Percentiles rank a stretch among this genome's conserved stretches.
Evolutionary conservation across 2,329 filamentous ascomycete genomes (phyloP).

Genomic region (Sphaerostilbella broomeana): DNA sequence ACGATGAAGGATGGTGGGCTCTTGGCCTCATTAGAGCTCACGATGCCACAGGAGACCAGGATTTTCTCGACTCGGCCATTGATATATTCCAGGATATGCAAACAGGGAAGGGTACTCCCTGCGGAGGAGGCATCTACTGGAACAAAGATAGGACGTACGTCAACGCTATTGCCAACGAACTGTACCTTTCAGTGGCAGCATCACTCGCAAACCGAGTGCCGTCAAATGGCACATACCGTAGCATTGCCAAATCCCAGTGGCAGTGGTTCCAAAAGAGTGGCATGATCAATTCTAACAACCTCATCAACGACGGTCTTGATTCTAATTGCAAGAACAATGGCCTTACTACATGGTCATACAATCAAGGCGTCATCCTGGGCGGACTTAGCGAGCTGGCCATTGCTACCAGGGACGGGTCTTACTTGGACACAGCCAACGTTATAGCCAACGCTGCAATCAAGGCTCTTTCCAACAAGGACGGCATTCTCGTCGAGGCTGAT

Average conservation of each 20-base stretch:
- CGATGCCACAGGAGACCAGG: conserved; percentile 44
- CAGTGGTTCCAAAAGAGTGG: conserved; percentile 45
- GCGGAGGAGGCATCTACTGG: conserved; percentile 52
- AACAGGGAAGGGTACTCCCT: conserved; percentile 39
- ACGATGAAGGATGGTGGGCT: conserved; percentile 60
- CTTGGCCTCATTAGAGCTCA: conserved; percentile 51
- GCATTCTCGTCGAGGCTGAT: conserved; percentile 38
- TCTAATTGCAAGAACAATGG: conserved; percentile 45
- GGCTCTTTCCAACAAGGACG: conserved; percentile 35
- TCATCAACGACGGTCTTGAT: conserved; percentile 49
- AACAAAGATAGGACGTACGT: conserved; percentile 46
- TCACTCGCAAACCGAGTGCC: conserved; percentile 45
- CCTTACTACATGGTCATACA: conserved; percentile 47
- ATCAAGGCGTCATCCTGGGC: conserved; percentile 52
- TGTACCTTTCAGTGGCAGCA: conserved; percentile 48
- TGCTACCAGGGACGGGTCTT: conserved; percentile 36
- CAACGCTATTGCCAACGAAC: conserved; percentile 52
- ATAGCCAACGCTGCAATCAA: conserved; percentile 50
- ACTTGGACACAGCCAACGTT: conserved; percentile 35
- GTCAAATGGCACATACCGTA: conserved; percentile 35
- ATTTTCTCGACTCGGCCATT: conserved; percentile 48
- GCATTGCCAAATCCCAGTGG: conserved; percentile 46
- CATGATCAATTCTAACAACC: conserved; percentile 43
- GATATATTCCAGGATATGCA: conserved; percentile 52
- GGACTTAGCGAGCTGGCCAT: conserved; percentile 45